phyloP scores from a whole-genome alignment of 176 grass and related monocot genomes.

The Dactylis glomerata region DNA sequence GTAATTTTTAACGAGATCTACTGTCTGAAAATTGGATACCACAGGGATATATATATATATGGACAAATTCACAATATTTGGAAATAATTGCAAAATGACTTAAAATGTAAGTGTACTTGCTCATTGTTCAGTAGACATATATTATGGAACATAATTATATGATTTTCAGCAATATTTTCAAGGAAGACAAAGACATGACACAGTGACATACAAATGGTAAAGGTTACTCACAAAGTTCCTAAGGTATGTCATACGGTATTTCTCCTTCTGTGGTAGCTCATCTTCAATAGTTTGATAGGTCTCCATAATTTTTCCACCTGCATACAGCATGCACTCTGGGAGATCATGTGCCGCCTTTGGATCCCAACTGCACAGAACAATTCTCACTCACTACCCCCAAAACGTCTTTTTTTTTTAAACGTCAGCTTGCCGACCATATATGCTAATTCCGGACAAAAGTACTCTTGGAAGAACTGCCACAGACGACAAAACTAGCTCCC shows the following conservation, averaged over 20 bases:
- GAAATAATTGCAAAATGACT: not conserved
- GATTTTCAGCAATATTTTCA: not conserved
- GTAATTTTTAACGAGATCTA: not conserved
- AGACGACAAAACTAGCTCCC: no score
- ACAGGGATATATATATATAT: not conserved
- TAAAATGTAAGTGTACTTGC: not conserved
- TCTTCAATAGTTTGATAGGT: not conserved
- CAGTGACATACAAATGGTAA: not conserved
- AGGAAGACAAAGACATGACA: not conserved
- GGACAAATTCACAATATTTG: not conserved
- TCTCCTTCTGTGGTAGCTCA: not conserved
- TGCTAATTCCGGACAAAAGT: no score
- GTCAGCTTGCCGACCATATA: no score
- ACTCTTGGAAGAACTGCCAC: no score
- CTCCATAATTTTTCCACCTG: not conserved
- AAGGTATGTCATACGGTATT: slow-evolving; percentile 10
- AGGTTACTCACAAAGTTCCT: not conserved
- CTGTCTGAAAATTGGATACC: not conserved
- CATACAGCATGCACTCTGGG: not conserved
- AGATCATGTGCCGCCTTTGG: not conserved
- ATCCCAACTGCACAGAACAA: not conserved
- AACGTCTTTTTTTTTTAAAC: no score
- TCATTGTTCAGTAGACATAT: not conserved
- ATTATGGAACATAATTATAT: not conserved
- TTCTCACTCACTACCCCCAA: not conserved